A percentile compares a stretch with the other conserved stretches of the same genome.
Evolutionary conservation across 495 filamentous ascomycete genomes (phyloP).

Genomic region (Letharia lupina): DNA sequence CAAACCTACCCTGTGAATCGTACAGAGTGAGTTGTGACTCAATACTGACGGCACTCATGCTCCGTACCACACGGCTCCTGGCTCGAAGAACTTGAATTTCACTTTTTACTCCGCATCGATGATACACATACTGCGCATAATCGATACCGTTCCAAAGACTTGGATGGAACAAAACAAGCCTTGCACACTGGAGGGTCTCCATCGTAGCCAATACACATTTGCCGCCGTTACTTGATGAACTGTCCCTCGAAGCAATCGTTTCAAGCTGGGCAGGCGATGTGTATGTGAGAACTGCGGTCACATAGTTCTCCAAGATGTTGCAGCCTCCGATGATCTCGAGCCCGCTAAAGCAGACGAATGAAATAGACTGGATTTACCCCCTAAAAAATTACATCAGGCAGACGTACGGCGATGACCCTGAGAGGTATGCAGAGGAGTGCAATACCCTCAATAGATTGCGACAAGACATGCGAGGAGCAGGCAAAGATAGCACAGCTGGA

Average conservation of each 20-base stretch:
- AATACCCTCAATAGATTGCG: constrained; percentile 90
- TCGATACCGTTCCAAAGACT: background rate
- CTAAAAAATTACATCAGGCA: constrained; percentile 89
- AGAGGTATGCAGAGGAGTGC: constrained; percentile 90
- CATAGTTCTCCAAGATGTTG: constrained; percentile 44
- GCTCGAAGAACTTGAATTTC: background rate
- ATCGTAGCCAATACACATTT: background rate
- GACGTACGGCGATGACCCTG: constrained; percentile 93
- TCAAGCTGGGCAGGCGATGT: background rate
- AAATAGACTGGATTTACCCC: constrained; percentile 95
- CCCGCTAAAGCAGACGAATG: constrained; percentile 95
- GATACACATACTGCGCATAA: background rate
- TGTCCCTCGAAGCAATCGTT: background rate
- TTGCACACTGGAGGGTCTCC: background rate
- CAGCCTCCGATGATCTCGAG: constrained; percentile 86
- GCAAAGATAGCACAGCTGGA: constrained; percentile 91
- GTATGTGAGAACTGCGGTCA: background rate
- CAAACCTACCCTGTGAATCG: background rate
- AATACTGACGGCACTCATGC: background rate
- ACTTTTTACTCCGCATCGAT: background rate
- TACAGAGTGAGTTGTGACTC: background rate
- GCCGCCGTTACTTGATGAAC: constrained; percentile 1
- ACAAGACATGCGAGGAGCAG: constrained; percentile 97
- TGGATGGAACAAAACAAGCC: background rate
- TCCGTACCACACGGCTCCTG: background rate